These are phyloP conservation scores for Claviceps digitariae DNA, from an alignment of 2,329 filamentous ascomycete species.

Conservation along the genomic window DNA sequence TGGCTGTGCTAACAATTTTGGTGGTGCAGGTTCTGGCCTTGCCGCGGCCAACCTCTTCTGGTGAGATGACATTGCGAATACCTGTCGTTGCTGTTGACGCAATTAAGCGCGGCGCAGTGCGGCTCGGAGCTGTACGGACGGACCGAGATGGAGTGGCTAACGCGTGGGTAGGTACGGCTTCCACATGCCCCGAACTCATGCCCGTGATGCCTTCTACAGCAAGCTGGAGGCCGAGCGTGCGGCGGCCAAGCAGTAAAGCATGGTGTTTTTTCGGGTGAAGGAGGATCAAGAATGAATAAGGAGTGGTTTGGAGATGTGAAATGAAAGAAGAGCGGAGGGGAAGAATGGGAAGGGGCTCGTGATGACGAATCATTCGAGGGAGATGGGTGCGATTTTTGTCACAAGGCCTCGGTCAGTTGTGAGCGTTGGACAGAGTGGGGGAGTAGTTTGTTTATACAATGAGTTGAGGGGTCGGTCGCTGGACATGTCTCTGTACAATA, in stretches of 20 bases:
- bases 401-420: constrained; percentile 1
- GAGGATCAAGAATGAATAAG: neutral
- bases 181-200: constrained; percentile 46
- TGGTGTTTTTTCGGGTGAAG: constrained; percentile 1
- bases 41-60: constrained; percentile 43
- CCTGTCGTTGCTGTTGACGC: neutral
- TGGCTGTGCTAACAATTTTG: constrained; percentile 19
- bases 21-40: constrained; percentile 34
- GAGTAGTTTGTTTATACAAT: constrained; percentile 6
- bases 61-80: constrained; percentile 24
- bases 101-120: neutral
- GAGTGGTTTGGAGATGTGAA: neutral
- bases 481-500: constrained; percentile 15
- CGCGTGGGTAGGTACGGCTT: constrained; percentile 42
- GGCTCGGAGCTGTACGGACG: neutral
- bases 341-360: too few species aligned
- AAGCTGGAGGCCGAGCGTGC: constrained; percentile 44
- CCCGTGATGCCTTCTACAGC: constrained; percentile 44
- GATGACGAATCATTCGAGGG: too few species aligned
- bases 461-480: constrained; percentile 12
- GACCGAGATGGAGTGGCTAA: neutral
- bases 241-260: constrained; percentile 17
- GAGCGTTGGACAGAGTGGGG: constrained; percentile 3
- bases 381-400: too few species aligned
- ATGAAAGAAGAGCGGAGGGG: neutral